Conservation (phyloP, 805 yeast species). For the Wickerhamiella hasegawae region DNA sequence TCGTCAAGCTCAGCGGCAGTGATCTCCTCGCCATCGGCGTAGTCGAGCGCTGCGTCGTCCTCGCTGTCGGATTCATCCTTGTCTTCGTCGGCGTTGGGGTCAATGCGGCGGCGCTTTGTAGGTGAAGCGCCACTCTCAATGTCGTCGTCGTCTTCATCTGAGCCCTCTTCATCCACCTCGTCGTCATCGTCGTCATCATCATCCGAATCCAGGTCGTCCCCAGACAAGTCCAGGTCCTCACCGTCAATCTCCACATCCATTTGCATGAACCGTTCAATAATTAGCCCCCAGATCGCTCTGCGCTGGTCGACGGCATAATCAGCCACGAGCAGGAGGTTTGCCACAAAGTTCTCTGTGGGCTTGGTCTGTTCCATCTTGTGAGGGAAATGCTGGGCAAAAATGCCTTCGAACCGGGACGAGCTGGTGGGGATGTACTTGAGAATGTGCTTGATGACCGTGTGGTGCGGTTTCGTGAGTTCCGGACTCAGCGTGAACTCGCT, state of each 20-base stretch:
- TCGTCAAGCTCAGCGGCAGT: slow-evolving; percentile 22
- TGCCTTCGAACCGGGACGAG: slow-evolving; percentile 42
- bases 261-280: slow-evolving; percentile 66
- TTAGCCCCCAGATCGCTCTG: slow-evolving; percentile 59
- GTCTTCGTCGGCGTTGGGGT: slow-evolving; percentile 21
- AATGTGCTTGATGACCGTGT: slow-evolving; percentile 47
- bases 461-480: slow-evolving; percentile 33
- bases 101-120: slow-evolving; percentile 18
- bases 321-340: slow-evolving; percentile 42
- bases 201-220: slow-evolving; percentile 38
- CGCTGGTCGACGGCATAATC: slow-evolving; percentile 65
- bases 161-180: slow-evolving; percentile 17
- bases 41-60: too few species aligned
- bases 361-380: slow-evolving; percentile 44
- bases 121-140: not conserved
- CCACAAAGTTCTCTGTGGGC: slow-evolving; percentile 36
- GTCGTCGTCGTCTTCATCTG: slow-evolving; percentile 21
- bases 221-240: slow-evolving; percentile 68
- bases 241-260: slow-evolving; percentile 86
- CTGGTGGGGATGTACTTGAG: slow-evolving; percentile 71
- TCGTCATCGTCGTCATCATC: slow-evolving; percentile 23
- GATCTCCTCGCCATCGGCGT: slow-evolving; percentile 21
- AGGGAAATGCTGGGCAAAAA: slow-evolving; percentile 52
- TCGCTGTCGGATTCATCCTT: not conserved
- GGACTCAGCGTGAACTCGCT: slow-evolving; percentile 32